Conservation (phyloP, 2,329 filamentous ascomycete genomes). For the Verticillium tricorpus region DNA sequence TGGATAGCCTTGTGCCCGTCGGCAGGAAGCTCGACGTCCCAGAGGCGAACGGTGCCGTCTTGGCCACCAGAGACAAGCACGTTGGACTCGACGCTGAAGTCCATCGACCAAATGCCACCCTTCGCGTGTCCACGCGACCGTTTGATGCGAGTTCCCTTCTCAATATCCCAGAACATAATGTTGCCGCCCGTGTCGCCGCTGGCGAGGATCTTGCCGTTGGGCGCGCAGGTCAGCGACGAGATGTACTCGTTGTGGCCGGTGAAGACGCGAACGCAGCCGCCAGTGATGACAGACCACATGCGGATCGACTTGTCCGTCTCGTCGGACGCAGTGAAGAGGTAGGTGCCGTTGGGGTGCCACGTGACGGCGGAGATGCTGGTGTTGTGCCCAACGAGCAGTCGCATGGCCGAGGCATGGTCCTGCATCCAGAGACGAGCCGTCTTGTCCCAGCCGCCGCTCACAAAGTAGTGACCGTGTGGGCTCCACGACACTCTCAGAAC, state of each 20-base stretch:
- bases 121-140: constrained; percentile 91
- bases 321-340: constrained; percentile 87
- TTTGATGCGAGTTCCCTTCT: constrained; percentile 82
- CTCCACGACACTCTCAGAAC: constrained; percentile 87
- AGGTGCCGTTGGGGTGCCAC: constrained; percentile 92
- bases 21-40: constrained; percentile 77
- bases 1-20: constrained; percentile 56
- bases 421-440: constrained; percentile 89
- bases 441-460: constrained; percentile 82
- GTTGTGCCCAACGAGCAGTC: constrained; percentile 88
- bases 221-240: constrained; percentile 78
- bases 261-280: constrained; percentile 84
- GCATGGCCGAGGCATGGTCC: constrained; percentile 83
- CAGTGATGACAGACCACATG: constrained; percentile 94
- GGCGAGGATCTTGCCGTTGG: constrained; percentile 85
- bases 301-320: constrained; percentile 84
- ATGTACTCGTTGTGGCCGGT: constrained; percentile 87
- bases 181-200: constrained; percentile 84
- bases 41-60: constrained; percentile 88
- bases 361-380: constrained; percentile 86
- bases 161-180: constrained; percentile 92
- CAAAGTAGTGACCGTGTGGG: constrained; percentile 93
- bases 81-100: constrained; percentile 89
- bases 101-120: constrained; percentile 88
- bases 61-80: constrained; percentile 87